phyloP scores from a whole-genome alignment of 2,329 filamentous ascomycete genomes.

The Colletotrichum musicola region DNA sequence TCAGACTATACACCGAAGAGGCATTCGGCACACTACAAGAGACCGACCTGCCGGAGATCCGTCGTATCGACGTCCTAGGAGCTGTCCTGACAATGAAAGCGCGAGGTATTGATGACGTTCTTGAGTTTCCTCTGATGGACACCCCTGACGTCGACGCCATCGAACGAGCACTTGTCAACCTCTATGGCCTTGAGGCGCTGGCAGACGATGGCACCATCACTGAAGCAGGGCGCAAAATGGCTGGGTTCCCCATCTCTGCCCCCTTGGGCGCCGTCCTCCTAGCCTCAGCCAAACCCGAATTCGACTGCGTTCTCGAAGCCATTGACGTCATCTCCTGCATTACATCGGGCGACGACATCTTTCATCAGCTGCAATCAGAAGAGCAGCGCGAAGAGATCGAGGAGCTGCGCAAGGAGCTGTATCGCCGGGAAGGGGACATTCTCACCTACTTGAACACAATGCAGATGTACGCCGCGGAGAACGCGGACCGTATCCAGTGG shows the following conservation, averaged over 20 bases:
- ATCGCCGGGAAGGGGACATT: constrained; percentile 74
- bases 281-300: constrained; percentile 77
- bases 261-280: constrained; percentile 85
- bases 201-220: constrained; percentile 81
- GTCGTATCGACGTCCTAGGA: constrained; percentile 88
- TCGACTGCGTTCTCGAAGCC: constrained; percentile 81
- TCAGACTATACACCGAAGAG: constrained; percentile 85
- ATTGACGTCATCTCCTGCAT: constrained; percentile 85
- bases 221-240: constrained; percentile 79
- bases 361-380: constrained; percentile 69
- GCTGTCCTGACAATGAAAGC: constrained; percentile 95
- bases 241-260: constrained; percentile 85
- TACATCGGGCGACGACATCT: constrained; percentile 73
- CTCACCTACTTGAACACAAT: constrained; percentile 74
- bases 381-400: constrained; percentile 68
- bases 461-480: constrained; percentile 70
- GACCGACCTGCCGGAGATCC: constrained; percentile 86
- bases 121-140: constrained; percentile 88
- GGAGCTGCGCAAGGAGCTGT: constrained; percentile 67
- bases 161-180: constrained; percentile 83
- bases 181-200: constrained; percentile 83
- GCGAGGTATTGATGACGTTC: constrained; percentile 83
- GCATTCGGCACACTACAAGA: constrained; percentile 78
- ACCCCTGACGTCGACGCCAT: constrained; percentile 81
- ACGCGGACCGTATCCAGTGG: constrained; percentile 67